phyloP scores from a whole-genome alignment of 768 basidiomycete genomes.

The Kwoniella shandongensis region DNA sequence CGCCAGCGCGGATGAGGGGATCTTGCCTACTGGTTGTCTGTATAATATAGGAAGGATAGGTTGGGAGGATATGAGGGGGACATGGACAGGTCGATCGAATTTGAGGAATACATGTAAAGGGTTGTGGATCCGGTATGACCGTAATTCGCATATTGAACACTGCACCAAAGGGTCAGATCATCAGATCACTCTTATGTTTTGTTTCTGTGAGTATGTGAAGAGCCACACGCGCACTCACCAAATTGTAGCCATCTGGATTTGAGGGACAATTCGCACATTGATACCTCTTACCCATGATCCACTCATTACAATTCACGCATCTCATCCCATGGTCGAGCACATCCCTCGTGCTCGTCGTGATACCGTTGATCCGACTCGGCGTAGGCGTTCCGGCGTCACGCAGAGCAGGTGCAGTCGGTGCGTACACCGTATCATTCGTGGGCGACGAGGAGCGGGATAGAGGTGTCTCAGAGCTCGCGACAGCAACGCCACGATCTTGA shows the following conservation, averaged over 20 bases:
- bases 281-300: constrained; percentile 74
- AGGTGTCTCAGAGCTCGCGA: constrained; percentile 44
- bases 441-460: constrained; percentile 63
- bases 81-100: constrained; percentile 73
- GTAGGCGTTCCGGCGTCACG: background rate
- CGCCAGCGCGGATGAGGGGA: constrained; percentile 19
- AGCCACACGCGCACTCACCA: constrained; percentile 63
- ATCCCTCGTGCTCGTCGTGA: constrained; percentile 19
- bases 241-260: constrained; percentile 65
- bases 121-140: constrained; percentile 77
- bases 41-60: constrained; percentile 67
- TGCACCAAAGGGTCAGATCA: constrained; percentile 50
- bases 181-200: too few relatives aligned
- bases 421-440: constrained; percentile 71
- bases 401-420: constrained; percentile 6
- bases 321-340: constrained; percentile 39
- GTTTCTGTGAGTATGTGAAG: too few relatives aligned
- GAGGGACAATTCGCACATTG: constrained; percentile 91
- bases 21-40: constrained; percentile 29
- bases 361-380: background rate
- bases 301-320: constrained; percentile 40
- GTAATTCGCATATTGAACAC: constrained; percentile 77
- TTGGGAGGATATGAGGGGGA: constrained; percentile 60
- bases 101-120: constrained; percentile 86
- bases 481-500: constrained; percentile 67